Conservation (phyloP, 352 stramenopile genomes). For the Elongisporangium anandrum region DNA sequence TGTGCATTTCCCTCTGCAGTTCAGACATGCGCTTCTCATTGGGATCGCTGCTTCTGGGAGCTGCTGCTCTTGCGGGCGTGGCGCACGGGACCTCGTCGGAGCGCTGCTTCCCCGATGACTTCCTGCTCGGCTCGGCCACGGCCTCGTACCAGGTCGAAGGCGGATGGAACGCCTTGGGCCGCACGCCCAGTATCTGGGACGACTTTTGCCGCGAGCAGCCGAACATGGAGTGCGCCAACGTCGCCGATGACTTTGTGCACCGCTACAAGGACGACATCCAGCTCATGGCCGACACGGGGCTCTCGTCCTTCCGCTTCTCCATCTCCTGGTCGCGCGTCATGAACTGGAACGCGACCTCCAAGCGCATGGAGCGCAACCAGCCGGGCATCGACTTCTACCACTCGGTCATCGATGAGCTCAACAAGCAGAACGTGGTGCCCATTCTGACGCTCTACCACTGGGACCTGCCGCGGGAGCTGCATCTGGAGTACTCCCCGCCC, state of each 20-base stretch:
- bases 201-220: slow-evolving; percentile 75
- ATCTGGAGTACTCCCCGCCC: slow-evolving; percentile 68
- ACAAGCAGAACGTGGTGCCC: slow-evolving; percentile 77
- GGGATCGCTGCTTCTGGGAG: neutral
- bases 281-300: slow-evolving; percentile 89
- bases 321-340: slow-evolving; percentile 92
- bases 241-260: slow-evolving; percentile 94
- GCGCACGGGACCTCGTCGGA: neutral
- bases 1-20: neutral
- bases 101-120: slow-evolving; percentile 62
- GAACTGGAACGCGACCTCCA: slow-evolving; percentile 54
- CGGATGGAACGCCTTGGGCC: slow-evolving; percentile 70
- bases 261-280: slow-evolving; percentile 88
- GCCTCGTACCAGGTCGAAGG: slow-evolving; percentile 94
- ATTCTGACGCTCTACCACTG: slow-evolving; percentile 96
- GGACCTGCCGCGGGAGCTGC: slow-evolving; percentile 89
- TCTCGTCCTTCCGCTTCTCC: slow-evolving; percentile 92
- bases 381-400: slow-evolving; percentile 93
- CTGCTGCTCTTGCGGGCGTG: neutral
- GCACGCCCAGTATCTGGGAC: slow-evolving; percentile 92
- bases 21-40: neutral
- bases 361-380: slow-evolving; percentile 69
- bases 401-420: slow-evolving; percentile 83
- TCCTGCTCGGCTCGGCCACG: slow-evolving; percentile 88
- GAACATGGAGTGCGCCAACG: slow-evolving; percentile 80